Evolutionary conservation across 2,329 filamentous ascomycete species (phyloP).

Genomic region (Nannizziopsis arthrosporioides): DNA sequence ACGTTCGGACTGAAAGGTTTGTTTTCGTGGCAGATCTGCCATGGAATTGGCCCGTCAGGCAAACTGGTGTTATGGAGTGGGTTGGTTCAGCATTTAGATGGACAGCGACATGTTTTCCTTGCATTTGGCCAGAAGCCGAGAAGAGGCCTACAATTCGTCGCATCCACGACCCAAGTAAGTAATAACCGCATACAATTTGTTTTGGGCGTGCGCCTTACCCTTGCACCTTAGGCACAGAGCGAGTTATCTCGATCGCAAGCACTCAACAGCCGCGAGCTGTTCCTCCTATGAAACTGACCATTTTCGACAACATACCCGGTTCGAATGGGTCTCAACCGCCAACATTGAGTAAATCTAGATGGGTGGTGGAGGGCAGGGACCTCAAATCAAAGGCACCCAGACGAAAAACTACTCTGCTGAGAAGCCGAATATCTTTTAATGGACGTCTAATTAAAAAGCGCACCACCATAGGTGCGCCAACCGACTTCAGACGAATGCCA

Average conservation of each 20-base stretch:
- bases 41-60: slow-evolving; percentile 9
- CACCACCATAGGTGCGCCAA: slow-evolving; percentile 32
- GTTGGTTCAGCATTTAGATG: slow-evolving; percentile 32
- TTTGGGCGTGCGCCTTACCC: background rate
- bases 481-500: slow-evolving; percentile 30
- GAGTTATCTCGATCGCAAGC: slow-evolving; percentile 36
- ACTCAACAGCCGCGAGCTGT: slow-evolving; percentile 38
- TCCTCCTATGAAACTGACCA: slow-evolving; percentile 35
- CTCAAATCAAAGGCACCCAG: slow-evolving; percentile 30
- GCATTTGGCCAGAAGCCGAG: slow-evolving; percentile 23
- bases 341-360: slow-evolving; percentile 30
- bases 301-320: slow-evolving; percentile 32
- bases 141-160: slow-evolving; percentile 19
- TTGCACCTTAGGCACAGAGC: slow-evolving; percentile 21
- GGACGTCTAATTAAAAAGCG: slow-evolving; percentile 23
- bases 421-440: slow-evolving; percentile 25
- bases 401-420: slow-evolving; percentile 28
- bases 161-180: slow-evolving; percentile 11
- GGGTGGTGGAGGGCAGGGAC: slow-evolving; percentile 30
- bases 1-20: background rate
- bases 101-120: slow-evolving; percentile 31
- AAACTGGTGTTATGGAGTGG: slow-evolving; percentile 22
- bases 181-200: background rate
- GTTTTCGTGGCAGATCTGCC: slow-evolving; percentile 3
- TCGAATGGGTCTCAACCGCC: slow-evolving; percentile 22